Evolutionary conservation across 2,329 filamentous ascomycete genomes (phyloP).

Genomic region (Didymella lethalis): DNA sequence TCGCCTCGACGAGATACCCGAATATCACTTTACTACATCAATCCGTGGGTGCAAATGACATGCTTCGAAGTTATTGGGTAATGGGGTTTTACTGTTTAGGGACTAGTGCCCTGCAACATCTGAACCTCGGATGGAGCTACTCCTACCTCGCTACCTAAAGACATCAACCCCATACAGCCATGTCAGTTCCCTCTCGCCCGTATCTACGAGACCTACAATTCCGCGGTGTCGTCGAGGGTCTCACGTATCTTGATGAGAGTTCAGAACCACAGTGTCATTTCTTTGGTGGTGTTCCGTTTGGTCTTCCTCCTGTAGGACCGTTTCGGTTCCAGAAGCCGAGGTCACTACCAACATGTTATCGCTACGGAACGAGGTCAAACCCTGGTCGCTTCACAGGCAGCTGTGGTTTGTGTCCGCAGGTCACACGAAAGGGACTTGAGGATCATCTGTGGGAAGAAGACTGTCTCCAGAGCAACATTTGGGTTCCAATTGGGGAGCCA

Average conservation of each 20-base stretch:
- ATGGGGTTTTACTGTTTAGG: neutral
- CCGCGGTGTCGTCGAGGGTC: slow-evolving; percentile 60
- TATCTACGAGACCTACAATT: slow-evolving; percentile 51
- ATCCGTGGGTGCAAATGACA: neutral
- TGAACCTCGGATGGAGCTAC: slow-evolving; percentile 6
- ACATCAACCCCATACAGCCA: slow-evolving; percentile 15
- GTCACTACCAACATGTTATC: slow-evolving; percentile 57
- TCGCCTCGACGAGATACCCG: slow-evolving; percentile 23
- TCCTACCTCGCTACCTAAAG: neutral
- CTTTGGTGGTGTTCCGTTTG: slow-evolving; percentile 65
- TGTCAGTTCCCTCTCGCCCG: slow-evolving; percentile 35
- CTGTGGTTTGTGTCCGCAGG: slow-evolving; percentile 61
- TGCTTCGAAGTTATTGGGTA: neutral
- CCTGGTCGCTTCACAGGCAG: slow-evolving; percentile 57
- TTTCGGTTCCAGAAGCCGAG: slow-evolving; percentile 61
- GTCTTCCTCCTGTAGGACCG: slow-evolving; percentile 57
- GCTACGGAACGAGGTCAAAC: slow-evolving; percentile 59
- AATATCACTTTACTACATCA: slow-evolving; percentile 14
- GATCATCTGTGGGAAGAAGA: slow-evolving; percentile 58
- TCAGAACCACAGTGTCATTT: slow-evolving; percentile 56
- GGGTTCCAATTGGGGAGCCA: slow-evolving; percentile 58
- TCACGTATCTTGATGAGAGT: slow-evolving; percentile 52
- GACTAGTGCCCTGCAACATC: slow-evolving; percentile 15
- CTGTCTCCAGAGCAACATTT: slow-evolving; percentile 65
- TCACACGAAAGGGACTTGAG: slow-evolving; percentile 35